These are phyloP conservation scores for Aureoboletus auriporus DNA, from an alignment of 768 basidiomycete species.

Conservation along the genomic window DNA sequence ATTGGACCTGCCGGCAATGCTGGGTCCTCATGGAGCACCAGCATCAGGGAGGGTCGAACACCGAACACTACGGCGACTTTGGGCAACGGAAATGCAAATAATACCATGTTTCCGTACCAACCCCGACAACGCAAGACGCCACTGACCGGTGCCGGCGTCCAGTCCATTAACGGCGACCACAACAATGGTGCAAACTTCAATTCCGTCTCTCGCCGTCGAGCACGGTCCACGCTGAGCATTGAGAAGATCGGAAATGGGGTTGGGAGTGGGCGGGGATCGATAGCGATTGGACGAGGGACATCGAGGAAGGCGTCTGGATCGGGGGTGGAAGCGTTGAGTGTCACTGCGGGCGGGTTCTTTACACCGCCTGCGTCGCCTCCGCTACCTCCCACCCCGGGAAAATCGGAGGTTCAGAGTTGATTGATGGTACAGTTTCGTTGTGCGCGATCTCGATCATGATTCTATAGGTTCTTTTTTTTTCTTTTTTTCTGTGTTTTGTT, in stretches of 20 bases:
- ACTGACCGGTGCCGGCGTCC: conserved; percentile 17
- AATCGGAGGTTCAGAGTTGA: no score
- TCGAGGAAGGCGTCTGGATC: conserved; percentile 61
- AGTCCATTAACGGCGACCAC: conserved; percentile 34
- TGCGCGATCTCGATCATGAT: no score
- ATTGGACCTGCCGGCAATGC: conserved; percentile 42
- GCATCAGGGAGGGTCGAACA: conserved; percentile 8
- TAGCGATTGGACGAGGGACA: conserved; percentile 60
- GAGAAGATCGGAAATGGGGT: conserved; percentile 36
- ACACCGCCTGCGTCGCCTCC: conserved; percentile 43
- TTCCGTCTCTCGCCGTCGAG: conserved; percentile 37
- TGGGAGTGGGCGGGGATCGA: conserved; percentile 50
- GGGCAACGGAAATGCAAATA: conserved; percentile 9
- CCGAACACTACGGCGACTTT: conserved; percentile 25
- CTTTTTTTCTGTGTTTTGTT: no score
- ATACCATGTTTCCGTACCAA: conserved; percentile 27
- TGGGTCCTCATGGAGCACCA: conserved; percentile 6
- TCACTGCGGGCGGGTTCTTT: conserved; percentile 80
- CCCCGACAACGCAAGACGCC: conserved; percentile 38
- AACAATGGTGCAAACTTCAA: conserved; percentile 22
- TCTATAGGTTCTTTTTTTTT: no score
- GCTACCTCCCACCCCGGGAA: conserved; percentile 12
- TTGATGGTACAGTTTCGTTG: no score
- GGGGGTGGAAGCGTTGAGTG: conserved; percentile 69
- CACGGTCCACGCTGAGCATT: conserved; percentile 62